Conservation (phyloP, 1,139 yeast species). For the Candida frijolesensis region DNA sequence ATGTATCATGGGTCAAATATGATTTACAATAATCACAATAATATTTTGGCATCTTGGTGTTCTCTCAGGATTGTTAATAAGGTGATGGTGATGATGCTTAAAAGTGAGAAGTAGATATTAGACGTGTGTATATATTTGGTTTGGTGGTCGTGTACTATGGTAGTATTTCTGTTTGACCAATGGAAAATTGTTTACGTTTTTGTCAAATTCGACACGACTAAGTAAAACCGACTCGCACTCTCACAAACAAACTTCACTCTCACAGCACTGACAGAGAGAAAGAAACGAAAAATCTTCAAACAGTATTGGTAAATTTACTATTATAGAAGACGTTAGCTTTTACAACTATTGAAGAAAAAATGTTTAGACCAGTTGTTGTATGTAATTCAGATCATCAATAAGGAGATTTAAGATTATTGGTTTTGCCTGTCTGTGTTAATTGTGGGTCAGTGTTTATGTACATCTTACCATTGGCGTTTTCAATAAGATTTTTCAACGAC, state of each 20-base stretch:
- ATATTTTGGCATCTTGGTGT: conserved; percentile 60
- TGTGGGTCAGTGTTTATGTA: too few species aligned
- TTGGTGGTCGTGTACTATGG: conserved; percentile 2
- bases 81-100: too few species aligned
- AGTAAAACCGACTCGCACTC: conserved; percentile 5
- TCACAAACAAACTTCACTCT: background rate
- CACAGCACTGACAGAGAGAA: background rate
- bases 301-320: background rate
- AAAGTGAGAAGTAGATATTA: too few species aligned
- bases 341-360: conserved; percentile 13
- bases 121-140: background rate
- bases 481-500: background rate
- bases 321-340: background rate
- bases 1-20: conserved; percentile 84
- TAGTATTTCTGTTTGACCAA: conserved; percentile 10
- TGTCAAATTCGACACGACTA: background rate
- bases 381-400: conserved; percentile 7
- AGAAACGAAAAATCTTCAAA: conserved; percentile 7
- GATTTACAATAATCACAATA: conserved; percentile 90
- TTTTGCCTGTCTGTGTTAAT: too few species aligned
- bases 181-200: conserved; percentile 7
- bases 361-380: conserved; percentile 48
- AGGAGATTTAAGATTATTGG: background rate
- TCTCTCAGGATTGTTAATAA: too few species aligned
- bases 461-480: too few species aligned